Evolutionary conservation across 441 rosid species (phyloP).

Genomic region (Melastoma candidum): DNA sequence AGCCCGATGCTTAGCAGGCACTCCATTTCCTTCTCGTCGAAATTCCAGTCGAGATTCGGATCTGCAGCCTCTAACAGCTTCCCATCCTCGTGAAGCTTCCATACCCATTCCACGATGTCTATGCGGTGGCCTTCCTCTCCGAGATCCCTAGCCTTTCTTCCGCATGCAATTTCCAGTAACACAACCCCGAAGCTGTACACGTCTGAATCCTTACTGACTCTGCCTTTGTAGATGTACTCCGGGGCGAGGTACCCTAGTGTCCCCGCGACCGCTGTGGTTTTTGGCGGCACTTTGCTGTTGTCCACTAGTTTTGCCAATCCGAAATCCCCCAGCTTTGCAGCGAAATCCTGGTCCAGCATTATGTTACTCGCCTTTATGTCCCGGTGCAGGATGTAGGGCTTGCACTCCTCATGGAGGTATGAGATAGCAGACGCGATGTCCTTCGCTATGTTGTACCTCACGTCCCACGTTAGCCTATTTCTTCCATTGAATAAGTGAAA

Average conservation of each 20-base stretch:
- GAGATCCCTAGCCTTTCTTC: not conserved
- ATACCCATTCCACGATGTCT: not conserved
- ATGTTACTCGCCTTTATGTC: constrained; percentile 7
- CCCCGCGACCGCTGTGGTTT: not conserved
- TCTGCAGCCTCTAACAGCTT: not conserved
- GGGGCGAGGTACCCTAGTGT: not conserved
- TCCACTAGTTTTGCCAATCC: constrained; percentile 24
- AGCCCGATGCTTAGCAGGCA: constrained; percentile 1
- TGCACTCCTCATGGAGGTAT: constrained; percentile 7
- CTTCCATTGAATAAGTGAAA: constrained; percentile 9
- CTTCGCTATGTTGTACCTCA: constrained; percentile 7
- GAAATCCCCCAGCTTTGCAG: constrained; percentile 19
- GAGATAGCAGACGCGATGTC: constrained; percentile 12
- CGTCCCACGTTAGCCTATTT: constrained; percentile 11
- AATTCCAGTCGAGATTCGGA: not conserved
- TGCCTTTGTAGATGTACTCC: not conserved
- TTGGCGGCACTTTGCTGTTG: constrained; percentile 7
- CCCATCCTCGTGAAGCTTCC: not conserved
- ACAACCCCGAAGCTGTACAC: constrained; percentile 3
- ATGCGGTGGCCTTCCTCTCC: not conserved
- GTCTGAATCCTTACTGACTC: constrained; percentile 1
- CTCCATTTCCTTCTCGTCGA: not conserved
- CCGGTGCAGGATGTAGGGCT: constrained; percentile 14
- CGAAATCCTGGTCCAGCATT: not conserved
- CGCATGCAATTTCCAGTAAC: not conserved